Base-by-base conservation (phyloP, 148 eudicot genomes). In the Rhododendron simsii region DNA sequence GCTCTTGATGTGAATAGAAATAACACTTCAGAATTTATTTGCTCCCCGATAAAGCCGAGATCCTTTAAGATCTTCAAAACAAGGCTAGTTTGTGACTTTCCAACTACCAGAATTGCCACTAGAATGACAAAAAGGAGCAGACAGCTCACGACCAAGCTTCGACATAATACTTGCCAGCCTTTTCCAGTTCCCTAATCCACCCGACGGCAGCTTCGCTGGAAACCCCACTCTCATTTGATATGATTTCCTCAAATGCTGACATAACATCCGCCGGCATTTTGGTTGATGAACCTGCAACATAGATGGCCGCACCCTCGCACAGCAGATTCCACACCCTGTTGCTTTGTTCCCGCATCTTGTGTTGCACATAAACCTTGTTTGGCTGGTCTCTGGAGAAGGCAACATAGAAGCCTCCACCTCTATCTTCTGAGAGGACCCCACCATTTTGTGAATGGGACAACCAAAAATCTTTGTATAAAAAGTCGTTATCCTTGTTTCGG, bases 211-310 rank as follows among this genome's bases (percentile, higher is more conserved):
- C n/a, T n/a, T n/a, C n/a, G n/a, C n/a, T n/a, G n/a, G n/a, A n/a
- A n/a, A n/a, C n/a, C n/a, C n/a, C n/a, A n/a, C n/a, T n/a, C n/a
- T n/a, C n/a, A n/a, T n/a, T n/a, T n/a, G n/a, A n/a, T n/a, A n/a
- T n/a, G n/a, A n/a, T n/a, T n/a, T n/a, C n/a, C n/a, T n/a, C n/a
- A n/a, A n/a, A n/a, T n/a, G n/a, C n/a, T n/a, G n/a, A n/a, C n/a
- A n/a, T n/a, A n/a, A n/a, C n/a, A n/a, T n/a, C n/a, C n/a, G n/a
- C 67, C 1, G 98, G 98, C 98, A 96, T 96, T 87, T 96, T 95
- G 57, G 93, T 91, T 2, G 98, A 93, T 82, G 99, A 96, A 71
- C 99, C 98, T 4, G 98, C 95, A 81, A 95, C 90, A 82, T 95
- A 96, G 4, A 96, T 81, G 23, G 93, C 91, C 14, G 95, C 99